Percentiles rank a stretch among this genome's conserved stretches.
These are phyloP conservation scores for Rhodofomes roseus DNA, from an alignment of 1,284 basidiomycete species.

Conservation along the genomic window DNA sequence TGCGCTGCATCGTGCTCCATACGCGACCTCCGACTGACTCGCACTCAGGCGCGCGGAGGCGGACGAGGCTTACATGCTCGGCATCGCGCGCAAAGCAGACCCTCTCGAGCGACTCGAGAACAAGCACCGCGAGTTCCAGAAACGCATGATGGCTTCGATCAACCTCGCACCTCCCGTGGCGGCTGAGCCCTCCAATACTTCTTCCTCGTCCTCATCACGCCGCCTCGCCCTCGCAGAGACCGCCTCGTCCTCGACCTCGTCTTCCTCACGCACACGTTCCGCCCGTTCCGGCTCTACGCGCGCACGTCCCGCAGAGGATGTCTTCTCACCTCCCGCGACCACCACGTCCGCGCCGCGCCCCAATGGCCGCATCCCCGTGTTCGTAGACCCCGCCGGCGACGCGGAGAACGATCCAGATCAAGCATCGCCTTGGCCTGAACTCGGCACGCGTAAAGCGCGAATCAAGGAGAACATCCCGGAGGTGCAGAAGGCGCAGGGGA, in stretches of 20 bases:
- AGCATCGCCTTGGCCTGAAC: constrained; percentile 56
- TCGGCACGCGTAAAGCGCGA: constrained; percentile 70
- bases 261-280: constrained; percentile 18
- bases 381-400: constrained; percentile 62
- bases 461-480: constrained; percentile 73
- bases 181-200: constrained; percentile 15
- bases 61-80: constrained; percentile 84
- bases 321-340: constrained; percentile 17
- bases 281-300: constrained; percentile 15
- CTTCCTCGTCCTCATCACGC: constrained; percentile 26
- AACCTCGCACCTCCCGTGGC: constrained; percentile 16
- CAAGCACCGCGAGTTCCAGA: constrained; percentile 85
- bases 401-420: constrained; percentile 30
- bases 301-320: constrained; percentile 6
- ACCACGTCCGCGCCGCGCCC: constrained; percentile 32
- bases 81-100: constrained; percentile 79
- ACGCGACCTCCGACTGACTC: background rate
- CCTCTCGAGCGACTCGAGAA: constrained; percentile 85
- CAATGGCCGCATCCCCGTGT: constrained; percentile 62
- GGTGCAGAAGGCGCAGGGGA: constrained; percentile 60
- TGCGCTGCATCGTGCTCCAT: constrained; percentile 32
- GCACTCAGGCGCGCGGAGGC: constrained; percentile 72
- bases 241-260: constrained; percentile 17
- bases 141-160: constrained; percentile 63
- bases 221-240: constrained; percentile 36